Conservation (phyloP, 176 grass and related monocot species). For the Triticum dicoccoides region DNA sequence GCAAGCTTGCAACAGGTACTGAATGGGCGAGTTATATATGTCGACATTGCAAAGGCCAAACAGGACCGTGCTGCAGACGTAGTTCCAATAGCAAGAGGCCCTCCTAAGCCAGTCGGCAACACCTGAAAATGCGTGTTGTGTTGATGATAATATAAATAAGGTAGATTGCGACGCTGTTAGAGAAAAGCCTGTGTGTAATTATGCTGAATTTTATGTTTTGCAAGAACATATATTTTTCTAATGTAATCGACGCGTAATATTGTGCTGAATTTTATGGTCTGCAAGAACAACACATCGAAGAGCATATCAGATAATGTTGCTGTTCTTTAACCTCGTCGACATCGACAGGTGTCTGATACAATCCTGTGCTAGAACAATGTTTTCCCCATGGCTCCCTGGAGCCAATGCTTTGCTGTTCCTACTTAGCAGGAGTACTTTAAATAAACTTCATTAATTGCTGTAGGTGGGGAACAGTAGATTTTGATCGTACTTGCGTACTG, state of each 20-base stretch:
- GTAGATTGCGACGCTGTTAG: neutral
- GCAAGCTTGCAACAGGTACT: constrained; percentile 36
- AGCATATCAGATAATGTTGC: neutral
- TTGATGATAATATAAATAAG: neutral
- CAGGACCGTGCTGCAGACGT: neutral
- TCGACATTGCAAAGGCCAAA: constrained; percentile 55
- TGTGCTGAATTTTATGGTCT: neutral
- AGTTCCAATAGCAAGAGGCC: constrained; percentile 40
- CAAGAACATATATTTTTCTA: neutral
- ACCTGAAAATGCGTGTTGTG: neutral
- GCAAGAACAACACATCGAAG: neutral
- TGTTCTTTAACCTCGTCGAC: neutral
- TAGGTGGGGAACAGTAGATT: neutral
- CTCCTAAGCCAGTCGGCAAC: constrained; percentile 17
- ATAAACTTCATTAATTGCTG: neutral
- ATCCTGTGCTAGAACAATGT: neutral
- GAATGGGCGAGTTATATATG: constrained; percentile 55
- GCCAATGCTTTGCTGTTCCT: neutral
- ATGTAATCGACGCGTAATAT: neutral
- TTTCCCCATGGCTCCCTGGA: neutral
- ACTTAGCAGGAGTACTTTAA: neutral
- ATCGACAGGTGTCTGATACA: neutral
- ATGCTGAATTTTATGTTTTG: neutral
- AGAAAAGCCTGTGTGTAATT: neutral
- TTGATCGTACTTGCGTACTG: too few relatives aligned